These are phyloP conservation scores for Zoysia pacifica DNA, from an alignment of 176 grass and related monocot genomes.

Conservation along the genomic window DNA sequence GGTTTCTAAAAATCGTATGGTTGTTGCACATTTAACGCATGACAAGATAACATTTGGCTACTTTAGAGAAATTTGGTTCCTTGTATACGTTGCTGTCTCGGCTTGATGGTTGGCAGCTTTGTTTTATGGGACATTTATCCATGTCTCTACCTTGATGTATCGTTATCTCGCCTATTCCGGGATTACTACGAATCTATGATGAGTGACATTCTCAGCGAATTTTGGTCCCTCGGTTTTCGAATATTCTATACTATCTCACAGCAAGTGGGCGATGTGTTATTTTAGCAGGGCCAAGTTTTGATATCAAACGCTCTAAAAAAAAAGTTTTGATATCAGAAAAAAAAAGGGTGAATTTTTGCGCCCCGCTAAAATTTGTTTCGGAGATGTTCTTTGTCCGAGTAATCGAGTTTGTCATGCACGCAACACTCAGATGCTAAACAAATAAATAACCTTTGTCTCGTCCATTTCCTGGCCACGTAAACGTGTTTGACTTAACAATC, in stretches of 20 bases:
- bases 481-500: constrained; percentile 8
- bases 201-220: background rate
- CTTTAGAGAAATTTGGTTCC: background rate
- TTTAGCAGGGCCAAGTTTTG: background rate
- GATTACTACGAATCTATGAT: background rate
- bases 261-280: background rate
- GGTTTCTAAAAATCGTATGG: background rate
- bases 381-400: background rate
- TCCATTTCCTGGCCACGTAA: background rate
- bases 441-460: background rate
- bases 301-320: too few relatives aligned
- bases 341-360: background rate
- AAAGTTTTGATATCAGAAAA: too few relatives aligned
- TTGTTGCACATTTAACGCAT: background rate
- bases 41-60: background rate
- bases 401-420: background rate
- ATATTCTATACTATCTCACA: background rate
- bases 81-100: background rate
- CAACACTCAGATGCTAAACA: background rate
- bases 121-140: background rate
- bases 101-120: background rate
- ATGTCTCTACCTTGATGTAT: background rate
- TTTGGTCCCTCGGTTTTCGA: background rate
- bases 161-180: background rate
- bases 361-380: background rate